Evolutionary conservation across 31 red algal genomes (phyloP).

Genomic region (Endocladia muricata): DNA sequence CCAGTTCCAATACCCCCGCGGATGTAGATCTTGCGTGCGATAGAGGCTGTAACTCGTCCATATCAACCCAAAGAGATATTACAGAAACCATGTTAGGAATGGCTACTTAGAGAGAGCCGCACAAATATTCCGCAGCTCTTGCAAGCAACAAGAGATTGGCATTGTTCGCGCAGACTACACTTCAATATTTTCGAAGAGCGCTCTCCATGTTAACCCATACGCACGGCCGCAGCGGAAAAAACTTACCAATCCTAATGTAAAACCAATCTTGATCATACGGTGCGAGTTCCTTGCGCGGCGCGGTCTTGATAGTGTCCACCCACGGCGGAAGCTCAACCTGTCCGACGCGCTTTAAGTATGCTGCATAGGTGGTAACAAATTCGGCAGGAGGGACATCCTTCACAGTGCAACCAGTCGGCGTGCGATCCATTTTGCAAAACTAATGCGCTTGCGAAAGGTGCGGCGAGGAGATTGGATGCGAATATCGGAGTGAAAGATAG

Average conservation of each 20-base stretch:
- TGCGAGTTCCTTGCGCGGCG: slow-evolving; percentile 82
- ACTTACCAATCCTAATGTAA: slow-evolving; percentile 87
- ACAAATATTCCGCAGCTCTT: too few species aligned
- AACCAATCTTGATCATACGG: slow-evolving; percentile 97
- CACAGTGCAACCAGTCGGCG: slow-evolving; percentile 74
- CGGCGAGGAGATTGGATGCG: not conserved
- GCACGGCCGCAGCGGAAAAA: too few species aligned
- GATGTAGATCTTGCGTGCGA: slow-evolving; percentile 93
- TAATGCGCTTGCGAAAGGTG: too few species aligned
- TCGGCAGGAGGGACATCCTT: slow-evolving; percentile 92
- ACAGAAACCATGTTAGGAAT: slow-evolving; percentile 9
- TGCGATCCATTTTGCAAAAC: slow-evolving; percentile 61
- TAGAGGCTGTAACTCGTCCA: slow-evolving; percentile 62
- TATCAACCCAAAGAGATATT: not conserved
- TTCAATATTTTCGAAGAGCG: too few species aligned
- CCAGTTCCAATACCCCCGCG: slow-evolving; percentile 83
- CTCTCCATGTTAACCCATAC: too few species aligned
- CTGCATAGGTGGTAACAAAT: slow-evolving; percentile 88
- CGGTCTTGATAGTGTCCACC: slow-evolving; percentile 94
- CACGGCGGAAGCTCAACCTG: slow-evolving; percentile 80
- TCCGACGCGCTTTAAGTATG: slow-evolving; percentile 81
- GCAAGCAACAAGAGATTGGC: too few species aligned
- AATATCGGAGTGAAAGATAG: too few species aligned
- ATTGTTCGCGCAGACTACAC: too few species aligned
- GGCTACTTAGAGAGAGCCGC: too few species aligned